Evolutionary conservation across 805 yeast genomes (phyloP), one percentile per base, ranked within the genome.

Genomic region (Ascoidea tarda): DNA sequence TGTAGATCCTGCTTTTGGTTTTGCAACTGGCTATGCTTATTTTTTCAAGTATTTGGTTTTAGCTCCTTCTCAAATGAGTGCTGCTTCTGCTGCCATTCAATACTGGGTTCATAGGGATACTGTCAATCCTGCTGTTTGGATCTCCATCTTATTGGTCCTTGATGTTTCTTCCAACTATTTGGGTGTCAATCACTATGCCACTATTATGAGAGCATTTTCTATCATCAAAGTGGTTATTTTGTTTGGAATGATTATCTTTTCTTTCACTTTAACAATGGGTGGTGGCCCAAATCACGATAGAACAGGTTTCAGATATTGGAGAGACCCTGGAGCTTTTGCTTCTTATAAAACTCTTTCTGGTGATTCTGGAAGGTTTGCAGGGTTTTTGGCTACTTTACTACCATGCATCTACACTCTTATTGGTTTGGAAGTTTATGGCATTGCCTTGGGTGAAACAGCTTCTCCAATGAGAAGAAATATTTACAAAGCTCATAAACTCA

Each of bases 361-460:
- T 6, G 87, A 67, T 53, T 73, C 83, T 33, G 89, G 87, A 48
- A 74, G 73, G 55, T 81, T 84, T 63, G 66, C 78, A 44, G 87
- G 82, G 12, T 71, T 81, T 53, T 79, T 82, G 78, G 75, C 79
- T 14, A 80, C 77, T 52, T 69, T 81, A 50, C 76, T 81, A 57
- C 79, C 77, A 60, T 79, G 83, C 46, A 86, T 81, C 14, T 81
- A 79, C 58, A 78, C 84, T 4, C 81, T 80, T 61, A 77, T 81
- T 56, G 75, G 79, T 16, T 74, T 80, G 14, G 87, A 81, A 64
- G 73, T 79, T 53, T 66, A 71, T 53, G 74, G 73, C 57, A 75
- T 83, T 55, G 80, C 87, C 6, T 84, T 82, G 54, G 85, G 86
- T 85, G 84, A 53, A 72, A 86, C 28, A 21, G 79, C 85, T 51